Percentiles rank a stretch among this genome's conserved stretches.
Conservation (phyloP, 1,284 basidiomycete genomes). For the Ustilago trichophora region DNA sequence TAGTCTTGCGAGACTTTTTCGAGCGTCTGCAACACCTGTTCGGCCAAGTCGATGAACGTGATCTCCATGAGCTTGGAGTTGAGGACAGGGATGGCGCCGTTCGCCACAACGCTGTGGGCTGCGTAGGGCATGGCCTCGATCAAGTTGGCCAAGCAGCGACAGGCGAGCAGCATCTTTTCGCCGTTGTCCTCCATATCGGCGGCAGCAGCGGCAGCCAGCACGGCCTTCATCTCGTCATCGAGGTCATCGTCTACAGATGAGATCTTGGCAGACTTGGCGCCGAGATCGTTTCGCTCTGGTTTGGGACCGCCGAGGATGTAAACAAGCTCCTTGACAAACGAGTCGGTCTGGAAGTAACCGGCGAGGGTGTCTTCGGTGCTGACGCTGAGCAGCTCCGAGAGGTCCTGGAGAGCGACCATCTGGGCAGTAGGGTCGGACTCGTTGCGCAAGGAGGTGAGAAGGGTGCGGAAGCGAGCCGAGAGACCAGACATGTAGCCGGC, state of each 20-base stretch:
- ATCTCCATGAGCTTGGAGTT: conserved; percentile 63
- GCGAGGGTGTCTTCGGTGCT: conserved; percentile 96
- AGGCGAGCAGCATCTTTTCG: conserved; percentile 63
- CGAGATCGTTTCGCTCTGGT: conserved; percentile 39
- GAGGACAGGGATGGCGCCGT: conserved; percentile 61
- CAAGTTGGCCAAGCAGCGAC: conserved; percentile 65
- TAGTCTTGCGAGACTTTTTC: conserved; percentile 63
- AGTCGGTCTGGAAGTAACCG: conserved; percentile 90
- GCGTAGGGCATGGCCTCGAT: conserved; percentile 66
- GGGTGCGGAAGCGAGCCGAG: conserved; percentile 48
- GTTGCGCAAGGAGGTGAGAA: conserved; percentile 54
- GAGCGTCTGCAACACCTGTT: conserved; percentile 65
- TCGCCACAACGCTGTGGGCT: conserved; percentile 56
- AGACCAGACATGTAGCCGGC: conserved; percentile 60
- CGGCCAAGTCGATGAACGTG: conserved; percentile 65
- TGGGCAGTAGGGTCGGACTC: conserved; percentile 75
- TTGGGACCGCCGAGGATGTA: conserved; percentile 83
- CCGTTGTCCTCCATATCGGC: conserved; percentile 53
- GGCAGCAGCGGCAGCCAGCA: conserved; percentile 49
- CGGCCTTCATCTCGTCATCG: conserved; percentile 45
- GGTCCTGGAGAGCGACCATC: conserved; percentile 84
- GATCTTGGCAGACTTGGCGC: conserved; percentile 16
- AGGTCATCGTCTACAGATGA: conserved; percentile 27
- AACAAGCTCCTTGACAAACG: conserved; percentile 90
- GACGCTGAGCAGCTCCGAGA: conserved; percentile 92